A percentile compares a stretch with the other conserved stretches of the same genome.
These are phyloP conservation scores for Neurospora africana DNA, from an alignment of 495 filamentous ascomycete genomes.

Conservation along the genomic window DNA sequence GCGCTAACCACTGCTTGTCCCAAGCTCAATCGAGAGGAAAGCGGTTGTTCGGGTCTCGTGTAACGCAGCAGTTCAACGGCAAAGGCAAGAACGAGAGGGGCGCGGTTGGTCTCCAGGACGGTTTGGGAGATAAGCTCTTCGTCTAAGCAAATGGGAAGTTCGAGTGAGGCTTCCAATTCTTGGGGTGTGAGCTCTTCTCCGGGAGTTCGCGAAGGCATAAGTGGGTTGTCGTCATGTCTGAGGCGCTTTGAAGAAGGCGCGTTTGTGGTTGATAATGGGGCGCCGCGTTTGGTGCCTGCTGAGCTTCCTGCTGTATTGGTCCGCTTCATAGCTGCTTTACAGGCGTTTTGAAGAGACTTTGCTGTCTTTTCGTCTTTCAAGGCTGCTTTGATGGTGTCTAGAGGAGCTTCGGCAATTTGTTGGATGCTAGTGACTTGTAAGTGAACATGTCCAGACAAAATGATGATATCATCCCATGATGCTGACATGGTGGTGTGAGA, in stretches of 20 bases:
- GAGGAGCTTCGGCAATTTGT: constrained; percentile 49
- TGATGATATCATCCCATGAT: neutral
- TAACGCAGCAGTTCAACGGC: constrained; percentile 60
- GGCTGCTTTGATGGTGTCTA: constrained; percentile 44
- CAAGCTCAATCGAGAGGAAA: constrained; percentile 69
- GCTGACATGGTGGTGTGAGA: neutral
- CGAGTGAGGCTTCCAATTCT: constrained; percentile 54
- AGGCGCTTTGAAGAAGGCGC: constrained; percentile 29
- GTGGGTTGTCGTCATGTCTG: constrained; percentile 25
- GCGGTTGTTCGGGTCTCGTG: constrained; percentile 74
- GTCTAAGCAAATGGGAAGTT: constrained; percentile 45
- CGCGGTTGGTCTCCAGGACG: constrained; percentile 63
- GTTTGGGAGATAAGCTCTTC: constrained; percentile 50
- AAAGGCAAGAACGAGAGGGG: constrained; percentile 73
- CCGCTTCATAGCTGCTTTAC: constrained; percentile 50
- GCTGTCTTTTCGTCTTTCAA: constrained; percentile 62
- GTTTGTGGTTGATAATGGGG: constrained; percentile 5
- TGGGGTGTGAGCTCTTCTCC: constrained; percentile 41
- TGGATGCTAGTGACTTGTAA: constrained; percentile 35
- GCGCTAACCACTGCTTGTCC: constrained; percentile 70
- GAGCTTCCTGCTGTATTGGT: constrained; percentile 14
- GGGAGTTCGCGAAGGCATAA: constrained; percentile 13
- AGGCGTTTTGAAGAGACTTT: constrained; percentile 54
- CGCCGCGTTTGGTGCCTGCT: constrained; percentile 24
- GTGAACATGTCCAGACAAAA: neutral